Conservation (phyloP, 495 filamentous ascomycete genomes). For the Neurospora cerealis region DNA sequence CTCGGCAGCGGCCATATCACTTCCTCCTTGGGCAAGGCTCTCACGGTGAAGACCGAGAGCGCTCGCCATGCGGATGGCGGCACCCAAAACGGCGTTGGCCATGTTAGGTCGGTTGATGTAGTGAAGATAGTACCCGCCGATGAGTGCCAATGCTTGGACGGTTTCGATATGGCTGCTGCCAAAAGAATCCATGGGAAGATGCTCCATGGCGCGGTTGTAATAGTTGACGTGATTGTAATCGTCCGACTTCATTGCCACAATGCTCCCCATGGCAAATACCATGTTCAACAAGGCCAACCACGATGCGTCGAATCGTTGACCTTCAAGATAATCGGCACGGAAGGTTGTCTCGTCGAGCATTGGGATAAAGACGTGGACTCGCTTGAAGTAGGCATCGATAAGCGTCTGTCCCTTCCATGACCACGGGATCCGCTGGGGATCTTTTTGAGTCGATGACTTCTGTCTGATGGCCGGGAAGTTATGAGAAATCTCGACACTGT, state of each 20-base stretch:
- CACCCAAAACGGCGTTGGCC: slow-evolving; percentile 57
- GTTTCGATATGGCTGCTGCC: slow-evolving; percentile 62
- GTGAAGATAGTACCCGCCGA: slow-evolving; percentile 71
- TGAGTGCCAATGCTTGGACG: slow-evolving; percentile 58
- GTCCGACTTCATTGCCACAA: slow-evolving; percentile 58
- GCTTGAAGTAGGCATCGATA: slow-evolving; percentile 69
- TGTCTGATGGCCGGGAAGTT: slow-evolving; percentile 40
- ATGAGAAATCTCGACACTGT: slow-evolving; percentile 36
- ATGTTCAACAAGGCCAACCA: slow-evolving; percentile 75
- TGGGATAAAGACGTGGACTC: slow-evolving; percentile 64
- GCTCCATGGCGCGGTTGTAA: slow-evolving; percentile 59
- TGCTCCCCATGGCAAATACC: slow-evolving; percentile 69
- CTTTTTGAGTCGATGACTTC: slow-evolving; percentile 33
- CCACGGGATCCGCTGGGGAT: slow-evolving; percentile 45
- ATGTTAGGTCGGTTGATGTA: slow-evolving; percentile 73
- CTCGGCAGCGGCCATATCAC: slow-evolving; percentile 47
- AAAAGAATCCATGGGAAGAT: slow-evolving; percentile 57
- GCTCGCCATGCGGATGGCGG: slow-evolving; percentile 58
- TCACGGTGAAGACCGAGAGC: slow-evolving; percentile 70
- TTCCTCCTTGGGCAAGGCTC: slow-evolving; percentile 43
- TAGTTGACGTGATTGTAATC: slow-evolving; percentile 64
- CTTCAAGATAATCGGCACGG: slow-evolving; percentile 59
- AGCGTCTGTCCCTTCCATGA: slow-evolving; percentile 52
- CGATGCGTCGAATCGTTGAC: slow-evolving; percentile 54
- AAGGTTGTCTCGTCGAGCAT: slow-evolving; percentile 70